Evolutionary conservation across 1,139 yeast species (phyloP).

Genomic region (Diutina ranongensis): DNA sequence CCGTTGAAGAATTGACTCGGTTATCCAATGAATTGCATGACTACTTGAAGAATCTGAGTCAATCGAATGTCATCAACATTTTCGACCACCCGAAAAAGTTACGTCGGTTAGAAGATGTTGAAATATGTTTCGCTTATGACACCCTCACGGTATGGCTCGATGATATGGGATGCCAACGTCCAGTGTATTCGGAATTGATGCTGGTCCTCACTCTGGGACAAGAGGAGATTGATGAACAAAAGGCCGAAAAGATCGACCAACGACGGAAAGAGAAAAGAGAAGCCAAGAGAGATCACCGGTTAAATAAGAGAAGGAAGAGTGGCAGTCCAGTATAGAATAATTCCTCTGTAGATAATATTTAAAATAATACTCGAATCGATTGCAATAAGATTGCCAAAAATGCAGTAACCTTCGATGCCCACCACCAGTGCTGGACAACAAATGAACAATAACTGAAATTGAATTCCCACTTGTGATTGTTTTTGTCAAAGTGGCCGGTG

Average conservation of each 20-base stretch:
- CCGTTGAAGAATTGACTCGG: neutral
- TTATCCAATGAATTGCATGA: neutral
- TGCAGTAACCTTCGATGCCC: slow-evolving; percentile 63
- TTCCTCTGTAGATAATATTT: too few relatives aligned
- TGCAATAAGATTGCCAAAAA: slow-evolving; percentile 33
- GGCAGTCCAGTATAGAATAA: neutral
- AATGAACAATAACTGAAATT: slow-evolving; percentile 67
- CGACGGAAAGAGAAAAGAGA: neutral
- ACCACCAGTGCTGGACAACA: slow-evolving; percentile 88
- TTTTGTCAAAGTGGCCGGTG: slow-evolving; percentile 46
- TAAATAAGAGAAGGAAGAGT: neutral
- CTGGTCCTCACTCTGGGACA: neutral
- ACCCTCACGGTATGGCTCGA: slow-evolving; percentile 1
- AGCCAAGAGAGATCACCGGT: neutral
- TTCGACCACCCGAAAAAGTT: neutral
- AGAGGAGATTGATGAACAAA: neutral
- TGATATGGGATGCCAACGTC: neutral
- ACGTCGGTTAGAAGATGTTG: neutral
- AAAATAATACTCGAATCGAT: slow-evolving; percentile 12
- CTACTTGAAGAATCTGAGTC: neutral
- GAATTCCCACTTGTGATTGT: slow-evolving; percentile 44
- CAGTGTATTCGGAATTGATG: neutral
- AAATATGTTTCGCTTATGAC: slow-evolving; percentile 5
- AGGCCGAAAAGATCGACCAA: neutral
- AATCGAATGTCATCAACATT: neutral